phyloP scores from a whole-genome alignment of 768 basidiomycete genomes.

The Clavulina sp. region DNA sequence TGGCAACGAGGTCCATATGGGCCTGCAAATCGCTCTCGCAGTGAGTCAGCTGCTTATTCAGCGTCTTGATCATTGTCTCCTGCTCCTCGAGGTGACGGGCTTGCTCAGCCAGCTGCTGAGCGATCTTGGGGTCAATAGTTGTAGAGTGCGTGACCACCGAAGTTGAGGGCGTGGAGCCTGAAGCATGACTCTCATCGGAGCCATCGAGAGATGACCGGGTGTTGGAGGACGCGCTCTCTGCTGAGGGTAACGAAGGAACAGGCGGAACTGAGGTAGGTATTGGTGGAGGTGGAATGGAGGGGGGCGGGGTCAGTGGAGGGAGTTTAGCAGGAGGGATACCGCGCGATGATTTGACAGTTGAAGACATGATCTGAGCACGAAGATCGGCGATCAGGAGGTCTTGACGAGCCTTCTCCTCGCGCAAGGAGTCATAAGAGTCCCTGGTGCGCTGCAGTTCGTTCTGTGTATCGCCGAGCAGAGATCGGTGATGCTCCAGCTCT shows the following conservation, averaged over 20 bases:
- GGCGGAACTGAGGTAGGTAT: slow-evolving; percentile 34
- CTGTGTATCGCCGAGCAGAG: slow-evolving; percentile 57
- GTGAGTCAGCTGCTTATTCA: slow-evolving; percentile 87
- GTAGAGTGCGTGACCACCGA: slow-evolving; percentile 18
- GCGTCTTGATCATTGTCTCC: slow-evolving; percentile 79
- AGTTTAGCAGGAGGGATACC: slow-evolving; percentile 54
- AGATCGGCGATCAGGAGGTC: slow-evolving; percentile 59
- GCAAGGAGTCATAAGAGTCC: slow-evolving; percentile 65
- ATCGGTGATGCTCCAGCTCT: slow-evolving; percentile 65
- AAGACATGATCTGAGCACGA: slow-evolving; percentile 48
- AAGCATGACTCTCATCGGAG: slow-evolving; percentile 1
- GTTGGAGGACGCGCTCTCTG: slow-evolving; percentile 35
- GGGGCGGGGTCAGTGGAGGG: slow-evolving; percentile 78
- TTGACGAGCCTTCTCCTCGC: slow-evolving; percentile 50
- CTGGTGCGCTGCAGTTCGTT: slow-evolving; percentile 60
- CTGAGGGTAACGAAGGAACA: slow-evolving; percentile 20
- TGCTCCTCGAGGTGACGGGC: slow-evolving; percentile 64
- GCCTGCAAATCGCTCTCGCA: slow-evolving; percentile 82
- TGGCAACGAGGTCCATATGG: slow-evolving; percentile 77
- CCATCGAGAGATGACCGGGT: background rate
- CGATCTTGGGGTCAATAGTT: slow-evolving; percentile 36
- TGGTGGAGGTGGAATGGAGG: slow-evolving; percentile 70
- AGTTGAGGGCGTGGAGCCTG: slow-evolving; percentile 32
- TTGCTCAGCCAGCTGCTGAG: slow-evolving; percentile 50
- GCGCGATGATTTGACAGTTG: slow-evolving; percentile 1